Evolutionary conservation across 176 grass and related monocot species (phyloP).

Genomic region (Secale cereale): DNA sequence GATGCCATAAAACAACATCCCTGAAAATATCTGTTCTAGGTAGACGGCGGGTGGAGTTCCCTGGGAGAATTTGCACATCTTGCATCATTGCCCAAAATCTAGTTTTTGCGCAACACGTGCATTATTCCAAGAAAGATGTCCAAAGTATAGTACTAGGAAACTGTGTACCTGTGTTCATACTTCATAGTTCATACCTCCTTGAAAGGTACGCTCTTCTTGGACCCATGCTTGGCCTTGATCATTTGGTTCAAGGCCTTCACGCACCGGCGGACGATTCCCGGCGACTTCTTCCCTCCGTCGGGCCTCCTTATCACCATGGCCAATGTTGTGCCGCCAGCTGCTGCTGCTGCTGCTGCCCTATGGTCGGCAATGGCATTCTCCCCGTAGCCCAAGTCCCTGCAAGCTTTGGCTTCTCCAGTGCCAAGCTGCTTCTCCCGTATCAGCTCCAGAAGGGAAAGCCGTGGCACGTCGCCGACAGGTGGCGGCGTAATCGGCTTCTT

Average conservation of each 20-base stretch:
- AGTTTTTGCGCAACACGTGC: neutral
- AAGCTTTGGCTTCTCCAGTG: constrained; percentile 35
- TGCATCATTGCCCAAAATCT: constrained; percentile 28
- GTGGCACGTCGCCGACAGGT: constrained; percentile 18
- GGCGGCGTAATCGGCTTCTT: constrained; percentile 10
- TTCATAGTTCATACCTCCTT: constrained; percentile 33
- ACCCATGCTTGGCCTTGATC: constrained; percentile 60
- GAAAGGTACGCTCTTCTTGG: constrained; percentile 63
- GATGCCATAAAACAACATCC: constrained; percentile 11
- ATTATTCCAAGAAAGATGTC: constrained; percentile 37
- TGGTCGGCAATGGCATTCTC: constrained; percentile 17
- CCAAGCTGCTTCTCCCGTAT: constrained; percentile 64
- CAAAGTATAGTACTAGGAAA: constrained; percentile 25
- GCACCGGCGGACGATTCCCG: constrained; percentile 55
- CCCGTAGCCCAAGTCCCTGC: neutral
- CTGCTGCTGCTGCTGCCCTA: constrained; percentile 10
- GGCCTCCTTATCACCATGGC: constrained; percentile 41
- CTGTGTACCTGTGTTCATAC: constrained; percentile 20
- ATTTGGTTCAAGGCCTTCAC: constrained; percentile 75
- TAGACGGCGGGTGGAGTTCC: neutral
- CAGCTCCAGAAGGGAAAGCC: constrained; percentile 65
- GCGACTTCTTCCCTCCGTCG: constrained; percentile 40
- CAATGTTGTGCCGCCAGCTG: constrained; percentile 21
- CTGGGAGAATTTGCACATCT: neutral
- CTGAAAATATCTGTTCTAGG: constrained; percentile 18